phyloP scores from a whole-genome alignment of 768 basidiomycete genomes.

The Rhizopogon salebrosus region DNA sequence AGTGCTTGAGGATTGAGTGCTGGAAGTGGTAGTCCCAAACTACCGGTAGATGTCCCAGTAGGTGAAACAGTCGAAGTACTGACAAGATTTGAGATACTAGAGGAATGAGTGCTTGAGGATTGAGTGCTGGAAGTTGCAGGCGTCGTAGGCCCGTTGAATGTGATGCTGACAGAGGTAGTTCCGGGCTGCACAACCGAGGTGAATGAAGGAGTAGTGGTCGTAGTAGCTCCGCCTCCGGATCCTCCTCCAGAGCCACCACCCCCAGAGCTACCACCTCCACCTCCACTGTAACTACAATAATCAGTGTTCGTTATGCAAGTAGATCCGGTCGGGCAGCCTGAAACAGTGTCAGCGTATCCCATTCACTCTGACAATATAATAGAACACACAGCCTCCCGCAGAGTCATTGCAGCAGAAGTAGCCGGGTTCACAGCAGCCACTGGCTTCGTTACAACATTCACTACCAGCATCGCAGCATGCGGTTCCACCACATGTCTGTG shows the following conservation, averaged over 20 bases:
- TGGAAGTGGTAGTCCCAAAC: not conserved
- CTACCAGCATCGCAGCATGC: conserved; percentile 9
- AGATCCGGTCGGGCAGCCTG: conserved; percentile 15
- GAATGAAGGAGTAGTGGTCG: not conserved
- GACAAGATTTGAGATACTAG: not conserved
- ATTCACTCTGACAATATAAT: not conserved
- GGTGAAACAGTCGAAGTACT: not conserved
- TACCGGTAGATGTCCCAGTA: not conserved
- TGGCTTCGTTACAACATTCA: conserved; percentile 8
- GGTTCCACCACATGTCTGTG: conserved; percentile 11
- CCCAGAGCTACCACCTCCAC: conserved; percentile 2
- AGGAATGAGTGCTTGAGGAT: not conserved
- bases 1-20: not conserved
- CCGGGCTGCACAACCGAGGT: not conserved
- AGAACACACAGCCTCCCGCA: conserved; percentile 16
- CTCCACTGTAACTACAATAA: conserved; percentile 3
- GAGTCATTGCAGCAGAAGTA: conserved; percentile 15
- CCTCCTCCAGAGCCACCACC: conserved; percentile 2
- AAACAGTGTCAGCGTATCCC: not conserved
- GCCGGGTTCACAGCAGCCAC: conserved; percentile 6
- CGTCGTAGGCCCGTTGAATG: not conserved
- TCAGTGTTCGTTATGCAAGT: conserved; percentile 3
- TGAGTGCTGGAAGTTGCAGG: not conserved
- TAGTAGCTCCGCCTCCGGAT: too few species aligned
- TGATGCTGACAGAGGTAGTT: not conserved